Conservation (phyloP, 2,329 filamentous ascomycete genomes). For the Exophiala bonariae region DNA sequence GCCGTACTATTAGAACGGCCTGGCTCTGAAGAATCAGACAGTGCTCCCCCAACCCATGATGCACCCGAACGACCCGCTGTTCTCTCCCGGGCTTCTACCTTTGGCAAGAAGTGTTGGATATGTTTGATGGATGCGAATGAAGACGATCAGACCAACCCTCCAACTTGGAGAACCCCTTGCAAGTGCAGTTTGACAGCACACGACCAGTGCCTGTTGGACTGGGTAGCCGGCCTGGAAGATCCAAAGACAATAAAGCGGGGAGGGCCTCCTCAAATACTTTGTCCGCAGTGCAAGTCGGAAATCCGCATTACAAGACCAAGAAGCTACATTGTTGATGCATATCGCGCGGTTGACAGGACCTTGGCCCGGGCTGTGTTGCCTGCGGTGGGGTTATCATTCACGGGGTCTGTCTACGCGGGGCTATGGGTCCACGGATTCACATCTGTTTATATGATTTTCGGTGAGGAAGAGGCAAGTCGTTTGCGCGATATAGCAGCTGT, state of each 20-base stretch:
- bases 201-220: conserved; percentile 83
- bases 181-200: conserved; percentile 89
- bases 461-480: conserved; percentile 56
- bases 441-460: conserved; percentile 66
- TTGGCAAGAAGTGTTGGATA: conserved; percentile 63
- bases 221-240: conserved; percentile 86
- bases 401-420: conserved; percentile 51
- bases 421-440: conserved; percentile 61
- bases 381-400: conserved; percentile 53
- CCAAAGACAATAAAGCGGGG: conserved; percentile 51
- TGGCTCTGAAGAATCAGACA: conserved; percentile 4
- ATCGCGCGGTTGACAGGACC: conserved; percentile 58
- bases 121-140: conserved; percentile 68
- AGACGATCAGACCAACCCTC: conserved; percentile 57
- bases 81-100: conserved; percentile 35
- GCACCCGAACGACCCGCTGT: conserved; percentile 13
- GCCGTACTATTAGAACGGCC: conserved; percentile 26
- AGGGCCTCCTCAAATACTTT: conserved; percentile 64
- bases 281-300: conserved; percentile 84
- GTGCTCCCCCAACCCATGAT: conserved; percentile 3
- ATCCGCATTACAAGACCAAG: conserved; percentile 75
- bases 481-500: conserved; percentile 47
- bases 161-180: conserved; percentile 82
- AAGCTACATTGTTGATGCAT: conserved; percentile 69
- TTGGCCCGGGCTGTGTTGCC: conserved; percentile 65